Base-by-base conservation (phyloP, 176 grass and related monocot species). In the Tillandsia fasciculata region DNA sequence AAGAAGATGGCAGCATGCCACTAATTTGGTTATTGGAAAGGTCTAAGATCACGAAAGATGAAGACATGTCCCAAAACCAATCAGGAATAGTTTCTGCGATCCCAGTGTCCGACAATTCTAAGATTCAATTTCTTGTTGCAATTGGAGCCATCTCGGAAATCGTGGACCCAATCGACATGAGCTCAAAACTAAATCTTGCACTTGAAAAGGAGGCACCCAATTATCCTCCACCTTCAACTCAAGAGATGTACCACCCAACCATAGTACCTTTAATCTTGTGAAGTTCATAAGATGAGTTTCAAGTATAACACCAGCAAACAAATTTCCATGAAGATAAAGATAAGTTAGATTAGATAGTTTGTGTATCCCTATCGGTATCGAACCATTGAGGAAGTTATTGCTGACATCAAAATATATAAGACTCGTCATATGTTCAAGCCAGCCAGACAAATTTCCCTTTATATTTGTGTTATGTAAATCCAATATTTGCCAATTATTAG, bases 91-190 rank as follows among this genome's bases (percentile, higher is more conserved):
- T 53, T 0, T 72, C 76, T 0, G 64, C 63, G 54, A 87, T 83
- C 76, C 69, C 18, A 13, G 69, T 53, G 11, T 87, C 63, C 8
- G 85, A 80, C 23, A 87, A 74, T 51, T 76, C 76, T 13, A 87
- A 26, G 20, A 0, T 0, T 0, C 0, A 18, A 72, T 1, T 8
- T 8, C 9, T 17, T 63, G 64, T 69, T 1, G 24, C 24, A 24
- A 24, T 24, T 24, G 24, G 24, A 24, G 24, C 24, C 24, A 24
- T 24, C 24, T 24, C 1, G 24, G 24, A 24, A 24, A 24, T 24
- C 24, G 0, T 24, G 24, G 24, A 24, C 24, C 24, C 24, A 24
- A 24, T 24, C 24, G 24, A 24, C 24, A 24, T 24, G 24, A 24
- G 24, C 24, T 24, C 24, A 24, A 24, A 24, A 24, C 24, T 24